Base-by-base conservation (phyloP, 208 protist species). In the Angomonas deanei region DNA sequence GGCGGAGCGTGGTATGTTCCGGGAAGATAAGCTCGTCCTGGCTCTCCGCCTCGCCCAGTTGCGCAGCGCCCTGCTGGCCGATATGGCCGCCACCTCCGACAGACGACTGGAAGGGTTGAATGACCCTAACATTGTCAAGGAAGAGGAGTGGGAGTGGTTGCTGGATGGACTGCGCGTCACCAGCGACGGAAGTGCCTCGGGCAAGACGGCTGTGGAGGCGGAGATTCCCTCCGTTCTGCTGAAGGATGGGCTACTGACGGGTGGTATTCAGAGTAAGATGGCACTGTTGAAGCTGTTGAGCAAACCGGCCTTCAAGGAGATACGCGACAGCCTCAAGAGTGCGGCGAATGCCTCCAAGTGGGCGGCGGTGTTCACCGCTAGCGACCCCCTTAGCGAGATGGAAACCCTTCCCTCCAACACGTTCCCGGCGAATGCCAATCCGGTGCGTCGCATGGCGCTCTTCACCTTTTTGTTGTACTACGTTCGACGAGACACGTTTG, bases 41-140 rank as follows among this genome's bases (percentile, higher is more conserved):
- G 97, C 89, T 5, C 66, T 99, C 17, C 72, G 89, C 23, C 84
- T 99, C 2, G 92, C 94, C 10, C 92, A 97, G 64, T 84, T 99
- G 50, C 82, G 81, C 30, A 88, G 95, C 77, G 49, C 72, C 15
- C 78, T 96, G 64, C 28, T 46, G 17, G 56, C 63, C 11, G 64
- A 30, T 1, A 61, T 10, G 5, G 52, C 57, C 8, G 23, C 27
- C 24, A 36, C 33, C 17, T 10, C 30, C 54, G 17, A 34, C 21
- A 26, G 54, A 5, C 47, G 47, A 27, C 52, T 58, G 15, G 52
- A 58, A 2, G 52, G 52, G 0, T 27, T 33, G 27, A 58, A 58
- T 46, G 47, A 73, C n/a, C 49, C 47, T 56, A 3, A 61, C 64
- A 2, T 19, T n/a, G 74, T 90, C 21, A 48, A 52, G 33, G 64